These are phyloP conservation scores for Aspergillus aculeatinus DNA, from an alignment of 2,329 filamentous ascomycete genomes.

Conservation along the genomic window DNA sequence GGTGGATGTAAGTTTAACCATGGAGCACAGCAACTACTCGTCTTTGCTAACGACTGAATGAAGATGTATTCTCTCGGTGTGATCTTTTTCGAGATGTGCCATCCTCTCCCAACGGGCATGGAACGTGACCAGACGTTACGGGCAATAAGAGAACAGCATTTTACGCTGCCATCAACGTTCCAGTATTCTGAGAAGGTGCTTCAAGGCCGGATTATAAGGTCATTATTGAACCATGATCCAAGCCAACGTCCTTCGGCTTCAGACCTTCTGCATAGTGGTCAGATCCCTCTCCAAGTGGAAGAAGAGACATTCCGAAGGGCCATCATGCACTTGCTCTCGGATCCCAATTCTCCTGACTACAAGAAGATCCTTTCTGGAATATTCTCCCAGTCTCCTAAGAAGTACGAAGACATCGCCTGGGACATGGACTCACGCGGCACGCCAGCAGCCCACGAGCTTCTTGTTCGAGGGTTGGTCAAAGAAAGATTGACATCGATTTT, in stretches of 20 bases:
- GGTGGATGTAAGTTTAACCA: slow-evolving; percentile 67
- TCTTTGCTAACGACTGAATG: not conserved
- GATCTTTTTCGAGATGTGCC: slow-evolving; percentile 98
- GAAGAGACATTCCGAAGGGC: slow-evolving; percentile 85
- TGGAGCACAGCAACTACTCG: not conserved
- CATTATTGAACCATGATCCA: slow-evolving; percentile 77
- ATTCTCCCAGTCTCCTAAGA: slow-evolving; percentile 73
- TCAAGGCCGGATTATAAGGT: slow-evolving; percentile 75
- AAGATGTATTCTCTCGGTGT: slow-evolving; percentile 94
- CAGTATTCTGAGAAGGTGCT: slow-evolving; percentile 63
- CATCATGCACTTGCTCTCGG: slow-evolving; percentile 70
- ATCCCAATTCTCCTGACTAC: slow-evolving; percentile 83
- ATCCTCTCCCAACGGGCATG: slow-evolving; percentile 61
- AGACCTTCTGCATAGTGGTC: slow-evolving; percentile 80
- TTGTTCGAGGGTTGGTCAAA: slow-evolving; percentile 72
- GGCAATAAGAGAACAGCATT: slow-evolving; percentile 65
- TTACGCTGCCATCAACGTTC: slow-evolving; percentile 72
- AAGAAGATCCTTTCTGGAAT: slow-evolving; percentile 83
- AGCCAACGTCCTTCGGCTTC: slow-evolving; percentile 77
- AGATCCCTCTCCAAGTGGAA: slow-evolving; percentile 86
- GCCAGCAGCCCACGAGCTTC: slow-evolving; percentile 52
- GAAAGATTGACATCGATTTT: slow-evolving; percentile 76
- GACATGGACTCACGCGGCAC: slow-evolving; percentile 63
- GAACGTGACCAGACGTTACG: slow-evolving; percentile 66
- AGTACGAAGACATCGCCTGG: slow-evolving; percentile 78